phyloP scores from a whole-genome alignment of 495 filamentous ascomycete genomes.

The Neurospora intermedia region DNA sequence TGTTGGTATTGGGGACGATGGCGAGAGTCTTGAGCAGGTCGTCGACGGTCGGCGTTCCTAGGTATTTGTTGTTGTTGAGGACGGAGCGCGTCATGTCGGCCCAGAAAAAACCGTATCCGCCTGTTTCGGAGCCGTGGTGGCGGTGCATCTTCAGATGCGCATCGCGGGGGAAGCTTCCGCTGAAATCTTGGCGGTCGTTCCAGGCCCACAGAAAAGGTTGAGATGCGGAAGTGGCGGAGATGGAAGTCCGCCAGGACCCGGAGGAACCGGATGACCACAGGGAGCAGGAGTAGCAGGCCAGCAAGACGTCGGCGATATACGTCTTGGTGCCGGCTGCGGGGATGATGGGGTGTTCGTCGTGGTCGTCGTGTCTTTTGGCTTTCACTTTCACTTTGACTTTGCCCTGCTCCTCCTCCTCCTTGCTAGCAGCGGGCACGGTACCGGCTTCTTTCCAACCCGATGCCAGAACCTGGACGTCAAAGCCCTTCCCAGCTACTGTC shows the following conservation, averaged over 20 bases:
- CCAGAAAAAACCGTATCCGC: slow-evolving; percentile 16
- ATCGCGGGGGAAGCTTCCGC: slow-evolving; percentile 1
- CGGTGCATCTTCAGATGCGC: slow-evolving; percentile 16
- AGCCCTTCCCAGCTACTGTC: background rate
- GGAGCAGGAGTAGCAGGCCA: slow-evolving; percentile 17
- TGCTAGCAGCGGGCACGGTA: background rate
- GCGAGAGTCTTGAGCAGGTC: background rate
- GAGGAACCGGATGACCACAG: background rate
- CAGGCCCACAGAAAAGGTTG: slow-evolving; percentile 25
- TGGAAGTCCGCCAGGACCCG: background rate
- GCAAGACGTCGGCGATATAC: slow-evolving; percentile 7
- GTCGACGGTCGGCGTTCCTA: background rate
- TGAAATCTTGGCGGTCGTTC: slow-evolving; percentile 18
- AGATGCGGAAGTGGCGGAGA: slow-evolving; percentile 5
- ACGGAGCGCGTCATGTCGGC: slow-evolving; percentile 11
- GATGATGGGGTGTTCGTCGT: slow-evolving; percentile 1
- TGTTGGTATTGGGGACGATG: background rate
- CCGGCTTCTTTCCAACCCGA: background rate
- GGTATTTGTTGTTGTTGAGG: background rate
- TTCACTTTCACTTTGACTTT: background rate
- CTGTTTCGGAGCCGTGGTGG: slow-evolving; percentile 2
- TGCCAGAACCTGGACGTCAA: background rate
- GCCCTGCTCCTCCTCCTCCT: background rate
- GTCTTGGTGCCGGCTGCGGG: background rate
- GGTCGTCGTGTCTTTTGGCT: slow-evolving; percentile 4